Base-by-base conservation (phyloP, 768 basidiomycete species). In the Lenzites betulinus region DNA sequence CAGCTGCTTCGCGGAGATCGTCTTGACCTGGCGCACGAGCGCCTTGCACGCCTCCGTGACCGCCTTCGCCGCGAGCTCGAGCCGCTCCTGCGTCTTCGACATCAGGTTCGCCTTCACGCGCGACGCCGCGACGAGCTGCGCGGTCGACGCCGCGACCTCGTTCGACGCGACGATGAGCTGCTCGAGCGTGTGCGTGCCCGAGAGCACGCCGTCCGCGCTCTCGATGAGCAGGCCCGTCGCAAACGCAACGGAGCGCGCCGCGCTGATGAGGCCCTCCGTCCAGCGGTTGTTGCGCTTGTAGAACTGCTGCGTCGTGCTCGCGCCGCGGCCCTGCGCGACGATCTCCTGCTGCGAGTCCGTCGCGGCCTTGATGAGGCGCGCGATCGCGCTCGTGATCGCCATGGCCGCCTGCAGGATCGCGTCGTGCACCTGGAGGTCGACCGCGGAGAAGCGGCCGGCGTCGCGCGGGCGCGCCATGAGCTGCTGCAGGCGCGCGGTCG, bases 141-240 rank as follows among this genome's bases (percentile, higher is more conserved):
- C 97, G 1, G 97, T 99, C 2, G 97, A 90, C 52, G 88, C 93
- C 2, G 95, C 93, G 42, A 99, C 97, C 73, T 98, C 97, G 76
- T 98, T 98, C 39, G 97, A 99, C n/a, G 97, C 92, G 59, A 98
- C 97, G 70, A 99, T 98, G 66, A 99, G 90, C 76, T 99, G 97
- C 76, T 98, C 97, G 59, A 98, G 83, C 30, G 95, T 95, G 73
- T 98, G 94, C 16, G 94, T 95, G 13, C 96, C 97, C 0, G 92
- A 94, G 63, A 98, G 82, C 44, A 99, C 96, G 60, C 97, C 97
- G 73, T 99, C 97, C 18, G 97, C 97, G 64, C 90, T 92, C 74
- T 99, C 96, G 73, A 99, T 99, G 62, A 99, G 85, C 59, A 98
- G 77, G 65, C 86, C 92, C 35, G 97, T 98, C 11, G 97, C 95